Conservation (phyloP, 2,329 filamentous ascomycete genomes). For the Clarireedia sp. region DNA sequence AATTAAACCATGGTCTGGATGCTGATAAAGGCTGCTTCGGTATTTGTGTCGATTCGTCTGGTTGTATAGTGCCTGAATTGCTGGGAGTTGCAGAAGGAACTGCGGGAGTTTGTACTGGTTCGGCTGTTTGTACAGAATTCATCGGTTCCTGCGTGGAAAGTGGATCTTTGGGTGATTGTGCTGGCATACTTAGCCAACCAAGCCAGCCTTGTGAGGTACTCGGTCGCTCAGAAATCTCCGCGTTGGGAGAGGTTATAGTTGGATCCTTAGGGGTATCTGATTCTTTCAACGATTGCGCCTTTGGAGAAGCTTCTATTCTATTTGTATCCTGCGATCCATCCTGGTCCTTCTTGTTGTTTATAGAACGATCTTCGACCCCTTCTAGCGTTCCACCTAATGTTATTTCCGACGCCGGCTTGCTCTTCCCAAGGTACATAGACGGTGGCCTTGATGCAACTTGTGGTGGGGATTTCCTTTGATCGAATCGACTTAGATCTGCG, state of each 20-base stretch:
- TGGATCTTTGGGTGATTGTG: constrained; percentile 10
- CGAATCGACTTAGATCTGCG: constrained; percentile 25
- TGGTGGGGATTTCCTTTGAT: constrained; percentile 20
- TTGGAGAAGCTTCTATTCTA: neutral
- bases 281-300: neutral
- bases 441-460: constrained; percentile 21
- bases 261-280: constrained; percentile 1
- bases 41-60: constrained; percentile 4
- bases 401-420: constrained; percentile 28
- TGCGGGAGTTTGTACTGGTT: neutral
- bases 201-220: constrained; percentile 43
- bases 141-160: neutral
- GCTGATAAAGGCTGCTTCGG: neutral
- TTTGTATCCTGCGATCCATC: neutral
- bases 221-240: constrained; percentile 13
- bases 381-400: constrained; percentile 20
- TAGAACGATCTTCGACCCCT: constrained; percentile 3
- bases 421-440: constrained; percentile 29
- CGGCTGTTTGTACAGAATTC: neutral
- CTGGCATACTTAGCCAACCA: constrained; percentile 40
- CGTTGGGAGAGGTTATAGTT: neutral
- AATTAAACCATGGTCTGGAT: constrained; percentile 27
- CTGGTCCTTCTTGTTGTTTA: constrained; percentile 7
- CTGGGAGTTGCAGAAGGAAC: neutral
- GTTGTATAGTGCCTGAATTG: constrained; percentile 4